Base-by-base conservation (phyloP, 1,139 yeast genomes). In the Yamadazyma buinensis region DNA sequence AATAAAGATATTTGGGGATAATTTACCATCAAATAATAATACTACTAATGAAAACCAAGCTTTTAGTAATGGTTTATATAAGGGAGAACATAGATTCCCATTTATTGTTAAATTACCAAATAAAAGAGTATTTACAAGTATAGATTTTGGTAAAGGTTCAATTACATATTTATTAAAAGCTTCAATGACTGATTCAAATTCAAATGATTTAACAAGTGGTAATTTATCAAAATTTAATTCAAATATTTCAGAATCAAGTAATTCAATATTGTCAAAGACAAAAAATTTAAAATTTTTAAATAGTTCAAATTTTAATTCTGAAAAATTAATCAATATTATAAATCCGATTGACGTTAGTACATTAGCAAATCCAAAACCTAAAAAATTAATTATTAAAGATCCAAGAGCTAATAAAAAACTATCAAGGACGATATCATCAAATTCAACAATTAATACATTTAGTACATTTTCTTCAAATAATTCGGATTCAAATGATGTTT, bases 81-180 rank as follows among this genome's bases (percentile, higher is more conserved):
- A 79, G 46, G 97, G 97, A 20, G 92, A 85, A 50, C 97, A 88
- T 56, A 64, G 86, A 26, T 88, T 88, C 54, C 95, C 95, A 11
- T 88, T 88, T 51, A 77, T 83, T 33, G 85, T 87, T 29, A 80
- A 76, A 44, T 66, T 88, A 20, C 95, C 96, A 2, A 72, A 71
- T 45, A 78, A 75, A 46, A 72, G 84, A 42, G 69, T 86, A 4
- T 81, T 72, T 54, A 83, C 92, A 19, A 80, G 90, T 38, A 74
- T 88, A 19, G 84, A 81, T 45, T 88, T 88, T 51, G 96, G 90
- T 44, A 79, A 82, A 47, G 97, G 97, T 8, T 74, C 86, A 14
- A 84, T 88, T n/a, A 58, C 75, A 8, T 87, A 88, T 54, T 57
- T 64, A 23, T 59, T 88, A 30, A 71, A 77, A 36, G 83, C 86